Percentiles rank a stretch among this genome's conserved stretches.
Conservation (phyloP, 2,329 filamentous ascomycete species). For the Aspergillus sp. region DNA sequence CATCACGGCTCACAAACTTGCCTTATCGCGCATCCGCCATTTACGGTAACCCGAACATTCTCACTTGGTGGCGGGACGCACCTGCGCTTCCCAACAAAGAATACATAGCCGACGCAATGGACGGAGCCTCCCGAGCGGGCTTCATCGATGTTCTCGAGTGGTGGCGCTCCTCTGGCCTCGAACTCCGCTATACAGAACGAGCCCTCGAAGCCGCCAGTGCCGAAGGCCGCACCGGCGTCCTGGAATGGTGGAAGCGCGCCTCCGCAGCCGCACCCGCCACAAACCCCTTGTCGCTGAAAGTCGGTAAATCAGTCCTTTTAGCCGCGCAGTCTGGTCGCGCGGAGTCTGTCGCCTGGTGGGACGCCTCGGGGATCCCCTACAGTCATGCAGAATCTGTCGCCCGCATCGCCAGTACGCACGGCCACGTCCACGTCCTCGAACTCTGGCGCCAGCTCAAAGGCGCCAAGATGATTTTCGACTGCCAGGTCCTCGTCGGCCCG, state of each 20-base stretch:
- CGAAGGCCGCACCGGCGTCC: constrained; percentile 72
- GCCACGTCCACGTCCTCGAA: constrained; percentile 74
- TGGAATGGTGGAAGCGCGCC: constrained; percentile 87
- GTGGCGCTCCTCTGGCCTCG: constrained; percentile 77
- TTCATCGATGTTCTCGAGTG: constrained; percentile 80
- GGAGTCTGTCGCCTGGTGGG: constrained; percentile 79
- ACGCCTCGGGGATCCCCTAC: constrained; percentile 68
- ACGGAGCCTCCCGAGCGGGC: constrained; percentile 77
- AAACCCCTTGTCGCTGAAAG: constrained; percentile 55
- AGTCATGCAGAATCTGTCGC: constrained; percentile 74
- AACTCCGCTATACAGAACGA: constrained; percentile 75
- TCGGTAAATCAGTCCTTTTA: constrained; percentile 74
- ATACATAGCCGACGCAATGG: constrained; percentile 75
- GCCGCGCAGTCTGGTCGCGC: constrained; percentile 76
- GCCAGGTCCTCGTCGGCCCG: constrained; percentile 73
- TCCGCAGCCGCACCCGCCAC: constrained; percentile 50
- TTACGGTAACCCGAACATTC: constrained; percentile 72
- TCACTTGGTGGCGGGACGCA: constrained; percentile 86
- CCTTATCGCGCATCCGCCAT: constrained; percentile 82
- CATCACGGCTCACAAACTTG: constrained; percentile 71
- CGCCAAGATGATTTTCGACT: constrained; percentile 71
- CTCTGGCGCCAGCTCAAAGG: constrained; percentile 71
- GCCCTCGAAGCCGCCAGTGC: constrained; percentile 82
- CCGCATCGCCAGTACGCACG: constrained; percentile 75
- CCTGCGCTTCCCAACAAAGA: constrained; percentile 76